phyloP scores from a whole-genome alignment of 2,329 filamentous ascomycete species.

The Clarireedia homoeocarpa region DNA sequence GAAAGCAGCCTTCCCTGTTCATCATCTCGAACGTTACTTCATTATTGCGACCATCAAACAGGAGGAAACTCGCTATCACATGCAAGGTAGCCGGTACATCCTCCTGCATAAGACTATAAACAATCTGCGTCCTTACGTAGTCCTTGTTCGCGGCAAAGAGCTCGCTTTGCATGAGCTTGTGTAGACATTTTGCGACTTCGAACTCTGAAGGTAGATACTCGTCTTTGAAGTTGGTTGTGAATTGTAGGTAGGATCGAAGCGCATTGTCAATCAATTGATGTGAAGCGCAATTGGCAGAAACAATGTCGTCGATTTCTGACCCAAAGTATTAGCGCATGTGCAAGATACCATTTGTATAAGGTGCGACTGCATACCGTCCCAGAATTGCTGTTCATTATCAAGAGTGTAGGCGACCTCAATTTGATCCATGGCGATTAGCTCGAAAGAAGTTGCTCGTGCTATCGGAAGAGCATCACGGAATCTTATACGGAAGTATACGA shows the following conservation, averaged over 20 bases:
- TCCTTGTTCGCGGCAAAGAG: constrained; percentile 69
- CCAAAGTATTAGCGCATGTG: neutral
- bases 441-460: constrained; percentile 13
- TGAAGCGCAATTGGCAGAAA: constrained; percentile 47
- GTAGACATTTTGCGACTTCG: constrained; percentile 72
- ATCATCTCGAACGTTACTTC: constrained; percentile 78
- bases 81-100: constrained; percentile 76
- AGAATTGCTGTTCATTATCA: constrained; percentile 80
- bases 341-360: neutral
- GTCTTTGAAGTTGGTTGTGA: constrained; percentile 69
- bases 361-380: constrained; percentile 58
- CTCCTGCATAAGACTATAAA: constrained; percentile 86
- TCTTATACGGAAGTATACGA: constrained; percentile 2
- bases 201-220: constrained; percentile 69
- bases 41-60: constrained; percentile 76
- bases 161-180: constrained; percentile 65
- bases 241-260: constrained; percentile 73
- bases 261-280: constrained; percentile 74
- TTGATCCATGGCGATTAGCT: constrained; percentile 37
- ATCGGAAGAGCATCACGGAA: constrained; percentile 24
- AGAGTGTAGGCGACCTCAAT: constrained; percentile 61
- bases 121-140: constrained; percentile 87
- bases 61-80: constrained; percentile 72
- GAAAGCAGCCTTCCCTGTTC: constrained; percentile 78
- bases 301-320: constrained; percentile 59